A percentile compares a stretch with the other conserved stretches of the same genome.
Conservation (phyloP, 176 grass and related monocot species). For the Bothriochloa decipiens region DNA sequence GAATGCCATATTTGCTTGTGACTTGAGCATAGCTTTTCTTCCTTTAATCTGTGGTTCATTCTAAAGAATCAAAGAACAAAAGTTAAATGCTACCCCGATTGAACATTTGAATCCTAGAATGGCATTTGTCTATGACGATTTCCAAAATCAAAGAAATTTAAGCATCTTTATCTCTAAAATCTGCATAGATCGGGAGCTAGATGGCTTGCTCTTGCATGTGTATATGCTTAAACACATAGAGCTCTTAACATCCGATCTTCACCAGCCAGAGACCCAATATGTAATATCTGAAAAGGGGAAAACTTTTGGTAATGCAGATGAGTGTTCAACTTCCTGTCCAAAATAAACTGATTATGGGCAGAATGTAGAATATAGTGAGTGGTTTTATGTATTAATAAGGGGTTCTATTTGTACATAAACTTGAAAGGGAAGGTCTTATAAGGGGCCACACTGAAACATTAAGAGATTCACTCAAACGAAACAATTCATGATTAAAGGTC, state of each 20-base stretch:
- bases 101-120: not conserved
- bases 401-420: not conserved
- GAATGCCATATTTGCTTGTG: conserved; percentile 23
- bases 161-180: not conserved
- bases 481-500: not conserved
- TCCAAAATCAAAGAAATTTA: not conserved
- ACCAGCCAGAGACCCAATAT: not conserved
- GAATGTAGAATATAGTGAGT: not conserved
- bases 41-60: not conserved
- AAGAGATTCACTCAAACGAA: not conserved
- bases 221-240: too few species aligned
- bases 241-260: not conserved
- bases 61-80: conserved; percentile 15
- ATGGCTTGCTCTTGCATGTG: conserved; percentile 20
- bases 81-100: not conserved
- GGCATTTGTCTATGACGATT: conserved; percentile 7
- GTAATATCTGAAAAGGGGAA: not conserved
- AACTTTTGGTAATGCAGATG: not conserved
- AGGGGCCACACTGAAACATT: not conserved
- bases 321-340: not conserved
- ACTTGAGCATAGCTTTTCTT: conserved; percentile 2
- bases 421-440: not conserved
- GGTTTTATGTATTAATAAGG: not conserved
- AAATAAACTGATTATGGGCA: not conserved
- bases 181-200: too few species aligned